Evolutionary conservation across 768 basidiomycete species (phyloP).

Genomic region (Rubroboletus satanas): DNA sequence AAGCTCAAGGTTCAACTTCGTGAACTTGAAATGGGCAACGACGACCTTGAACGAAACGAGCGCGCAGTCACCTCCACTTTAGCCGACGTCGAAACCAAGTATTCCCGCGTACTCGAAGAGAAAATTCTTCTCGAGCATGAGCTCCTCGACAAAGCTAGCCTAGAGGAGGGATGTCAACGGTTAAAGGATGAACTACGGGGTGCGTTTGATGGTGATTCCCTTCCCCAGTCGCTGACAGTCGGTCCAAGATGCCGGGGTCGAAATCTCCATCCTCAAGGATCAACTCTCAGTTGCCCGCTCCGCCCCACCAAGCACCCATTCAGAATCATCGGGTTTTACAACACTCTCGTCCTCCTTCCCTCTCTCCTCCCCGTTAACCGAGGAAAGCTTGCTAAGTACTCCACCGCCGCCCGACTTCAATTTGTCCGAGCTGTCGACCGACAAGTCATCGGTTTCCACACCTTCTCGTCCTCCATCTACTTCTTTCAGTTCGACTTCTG

Average conservation of each 20-base stretch:
- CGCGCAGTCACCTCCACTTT: slow-evolving; percentile 80
- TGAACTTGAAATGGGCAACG: slow-evolving; percentile 96
- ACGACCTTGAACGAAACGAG: slow-evolving; percentile 94
- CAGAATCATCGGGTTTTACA: slow-evolving; percentile 26
- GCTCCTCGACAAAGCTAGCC: slow-evolving; percentile 79
- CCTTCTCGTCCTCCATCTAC: slow-evolving; percentile 32
- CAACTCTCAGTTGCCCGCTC: slow-evolving; percentile 48
- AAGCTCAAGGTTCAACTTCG: slow-evolving; percentile 68
- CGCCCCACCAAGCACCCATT: slow-evolving; percentile 27
- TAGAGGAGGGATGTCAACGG: slow-evolving; percentile 90
- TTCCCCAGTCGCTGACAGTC: slow-evolving; percentile 14
- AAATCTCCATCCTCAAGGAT: slow-evolving; percentile 78
- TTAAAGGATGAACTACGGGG: slow-evolving; percentile 92
- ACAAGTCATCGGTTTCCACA: slow-evolving; percentile 38
- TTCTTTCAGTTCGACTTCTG: slow-evolving; percentile 33
- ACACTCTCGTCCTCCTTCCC: slow-evolving; percentile 34
- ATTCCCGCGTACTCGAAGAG: slow-evolving; percentile 89
- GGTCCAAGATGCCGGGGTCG: slow-evolving; percentile 72
- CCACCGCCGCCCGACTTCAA: slow-evolving; percentile 59
- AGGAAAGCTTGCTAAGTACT: slow-evolving; percentile 58
- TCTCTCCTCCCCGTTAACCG: slow-evolving; percentile 31
- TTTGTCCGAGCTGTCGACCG: slow-evolving; percentile 51
- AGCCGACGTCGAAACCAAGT: slow-evolving; percentile 82
- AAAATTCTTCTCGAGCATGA: slow-evolving; percentile 98
- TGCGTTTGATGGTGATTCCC: slow-evolving; percentile 39